Conservation (phyloP, 345 rosid genomes). For the Leavenworthia alabamica region DNA sequence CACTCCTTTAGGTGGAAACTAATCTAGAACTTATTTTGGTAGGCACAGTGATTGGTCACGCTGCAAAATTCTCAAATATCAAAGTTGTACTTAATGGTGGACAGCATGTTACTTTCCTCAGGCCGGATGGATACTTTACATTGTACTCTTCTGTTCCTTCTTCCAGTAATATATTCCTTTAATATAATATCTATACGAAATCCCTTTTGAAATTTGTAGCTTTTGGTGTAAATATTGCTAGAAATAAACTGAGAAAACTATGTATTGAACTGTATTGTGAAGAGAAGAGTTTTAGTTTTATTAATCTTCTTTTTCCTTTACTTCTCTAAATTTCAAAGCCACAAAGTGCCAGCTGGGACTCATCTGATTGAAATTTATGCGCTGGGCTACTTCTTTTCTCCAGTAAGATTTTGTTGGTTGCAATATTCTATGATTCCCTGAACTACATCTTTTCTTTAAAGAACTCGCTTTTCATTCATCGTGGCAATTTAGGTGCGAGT, state of each 20-base stretch:
- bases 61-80: conserved; percentile 61
- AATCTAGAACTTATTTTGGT: conserved; percentile 13
- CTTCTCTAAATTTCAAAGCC: conserved; percentile 42
- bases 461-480: neutral
- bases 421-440: neutral
- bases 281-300: neutral
- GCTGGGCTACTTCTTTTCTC: conserved; percentile 85
- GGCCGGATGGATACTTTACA: conserved; percentile 96
- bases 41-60: conserved; percentile 44
- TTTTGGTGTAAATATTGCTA: neutral
- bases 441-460: neutral
- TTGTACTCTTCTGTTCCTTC: conserved; percentile 53
- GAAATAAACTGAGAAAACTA: neutral
- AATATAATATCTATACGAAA: neutral
- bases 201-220: neutral
- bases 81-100: conserved; percentile 89
- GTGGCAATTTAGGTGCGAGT: conserved; percentile 81
- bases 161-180: neutral
- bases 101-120: conserved; percentile 58
- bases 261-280: neutral
- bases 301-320: conserved; percentile 42
- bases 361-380: conserved; percentile 93
- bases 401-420: conserved; percentile 42
- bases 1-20: neutral
- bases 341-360: conserved; percentile 83